These are phyloP conservation scores for Polygonum aviculare DNA, from an alignment of 148 eudicot genomes.

Conservation along the genomic window DNA sequence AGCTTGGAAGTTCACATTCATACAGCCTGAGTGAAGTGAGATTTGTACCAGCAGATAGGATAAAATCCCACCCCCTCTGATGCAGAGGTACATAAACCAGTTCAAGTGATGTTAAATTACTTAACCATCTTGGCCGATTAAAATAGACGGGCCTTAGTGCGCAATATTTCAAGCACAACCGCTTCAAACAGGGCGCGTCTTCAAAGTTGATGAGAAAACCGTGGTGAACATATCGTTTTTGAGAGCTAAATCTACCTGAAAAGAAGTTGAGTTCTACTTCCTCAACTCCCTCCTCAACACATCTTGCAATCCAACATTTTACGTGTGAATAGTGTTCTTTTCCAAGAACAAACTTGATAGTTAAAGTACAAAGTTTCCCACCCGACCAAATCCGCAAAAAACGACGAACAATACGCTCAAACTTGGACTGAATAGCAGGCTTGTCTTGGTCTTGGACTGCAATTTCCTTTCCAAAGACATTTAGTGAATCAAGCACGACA, in stretches of 20 bases:
- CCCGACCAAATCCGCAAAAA: background rate
- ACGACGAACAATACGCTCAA: background rate
- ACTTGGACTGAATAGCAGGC: background rate
- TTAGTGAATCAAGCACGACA: background rate
- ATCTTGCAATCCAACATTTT: no score
- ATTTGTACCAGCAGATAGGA: background rate
- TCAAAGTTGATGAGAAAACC: background rate
- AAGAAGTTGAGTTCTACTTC: background rate
- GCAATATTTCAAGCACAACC: background rate
- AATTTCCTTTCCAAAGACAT: background rate
- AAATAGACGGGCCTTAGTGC: background rate
- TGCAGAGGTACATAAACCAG: background rate
- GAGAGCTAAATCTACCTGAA: background rate
- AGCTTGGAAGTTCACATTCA: background rate
- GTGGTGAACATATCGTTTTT: background rate
- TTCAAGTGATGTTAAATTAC: background rate
- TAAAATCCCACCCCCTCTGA: background rate
- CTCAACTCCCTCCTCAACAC: background rate
- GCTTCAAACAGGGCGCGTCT: background rate
- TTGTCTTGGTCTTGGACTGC: background rate
- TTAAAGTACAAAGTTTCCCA: background rate
- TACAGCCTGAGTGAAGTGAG: background rate
- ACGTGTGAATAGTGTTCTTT: background rate
- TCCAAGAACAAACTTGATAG: background rate
- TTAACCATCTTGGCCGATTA: background rate